A percentile compares a stretch with the other conserved stretches of the same genome.
phyloP scores from a whole-genome alignment of 768 basidiomycete species.

The Mycena albidolilacea region DNA sequence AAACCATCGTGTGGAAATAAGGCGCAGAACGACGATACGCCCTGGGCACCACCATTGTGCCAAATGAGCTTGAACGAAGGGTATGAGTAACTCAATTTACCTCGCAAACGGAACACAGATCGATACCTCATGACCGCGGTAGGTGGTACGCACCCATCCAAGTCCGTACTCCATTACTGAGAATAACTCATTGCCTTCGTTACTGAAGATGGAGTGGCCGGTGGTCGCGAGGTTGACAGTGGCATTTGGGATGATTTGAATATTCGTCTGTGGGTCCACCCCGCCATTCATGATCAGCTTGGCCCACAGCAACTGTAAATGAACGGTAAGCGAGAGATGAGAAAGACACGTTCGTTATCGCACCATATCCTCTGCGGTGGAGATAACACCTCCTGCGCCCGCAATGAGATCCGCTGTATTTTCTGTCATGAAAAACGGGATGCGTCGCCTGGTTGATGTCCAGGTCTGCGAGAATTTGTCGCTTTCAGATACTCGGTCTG shows the following conservation, averaged over 20 bases:
- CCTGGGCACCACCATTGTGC: conserved; percentile 53
- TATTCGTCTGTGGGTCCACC: conserved; percentile 46
- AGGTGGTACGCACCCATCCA: conserved; percentile 59
- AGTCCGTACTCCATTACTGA: conserved; percentile 57
- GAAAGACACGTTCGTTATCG: background rate
- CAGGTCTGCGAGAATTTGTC: background rate
- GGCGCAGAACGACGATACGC: conserved; percentile 46
- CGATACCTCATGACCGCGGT: conserved; percentile 57
- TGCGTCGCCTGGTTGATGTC: background rate
- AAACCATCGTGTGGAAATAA: conserved; percentile 52
- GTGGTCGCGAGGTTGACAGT: conserved; percentile 35
- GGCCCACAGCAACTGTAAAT: conserved; percentile 57
- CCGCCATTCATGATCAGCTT: conserved; percentile 52
- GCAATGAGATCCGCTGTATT: background rate
- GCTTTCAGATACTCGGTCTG: background rate
- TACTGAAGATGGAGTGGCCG: conserved; percentile 45
- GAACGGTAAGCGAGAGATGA: conserved; percentile 17
- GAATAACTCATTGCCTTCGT: conserved; percentile 34
- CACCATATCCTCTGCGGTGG: background rate
- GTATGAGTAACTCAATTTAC: background rate
- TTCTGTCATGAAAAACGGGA: background rate
- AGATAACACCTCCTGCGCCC: background rate
- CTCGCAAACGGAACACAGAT: no score
- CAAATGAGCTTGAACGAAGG: conserved; percentile 47
- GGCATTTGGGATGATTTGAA: conserved; percentile 49